Evolutionary conservation across 495 filamentous ascomycete species (phyloP).

Genomic region (Neurospora sublineolata): DNA sequence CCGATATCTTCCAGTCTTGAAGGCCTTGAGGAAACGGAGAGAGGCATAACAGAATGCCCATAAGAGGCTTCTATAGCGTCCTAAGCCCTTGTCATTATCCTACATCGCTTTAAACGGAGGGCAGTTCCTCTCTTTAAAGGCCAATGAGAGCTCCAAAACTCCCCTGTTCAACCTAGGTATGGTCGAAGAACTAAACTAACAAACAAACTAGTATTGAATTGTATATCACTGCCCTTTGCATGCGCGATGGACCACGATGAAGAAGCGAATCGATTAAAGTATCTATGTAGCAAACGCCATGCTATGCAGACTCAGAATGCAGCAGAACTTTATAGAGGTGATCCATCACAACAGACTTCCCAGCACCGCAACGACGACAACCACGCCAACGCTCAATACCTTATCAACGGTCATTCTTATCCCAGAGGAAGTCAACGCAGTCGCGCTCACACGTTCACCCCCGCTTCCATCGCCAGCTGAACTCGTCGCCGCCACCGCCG

Average conservation of each 20-base stretch:
- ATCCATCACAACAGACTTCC: neutral
- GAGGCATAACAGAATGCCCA: too few relatives aligned
- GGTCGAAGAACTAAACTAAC: too few relatives aligned
- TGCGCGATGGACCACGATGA: neutral
- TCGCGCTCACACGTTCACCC: neutral
- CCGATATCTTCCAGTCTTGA: too few relatives aligned
- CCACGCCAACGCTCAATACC: neutral
- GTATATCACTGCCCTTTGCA: too few relatives aligned
- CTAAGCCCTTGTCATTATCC: too few relatives aligned
- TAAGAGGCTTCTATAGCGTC: too few relatives aligned
- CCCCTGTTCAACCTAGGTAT: too few relatives aligned
- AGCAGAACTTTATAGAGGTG: neutral
- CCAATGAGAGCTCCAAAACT: too few relatives aligned
- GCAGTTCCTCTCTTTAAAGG: too few relatives aligned
- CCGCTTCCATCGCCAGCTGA: neutral
- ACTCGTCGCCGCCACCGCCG: neutral
- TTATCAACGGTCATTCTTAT: neutral
- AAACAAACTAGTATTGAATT: too few relatives aligned
- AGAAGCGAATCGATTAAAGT: neutral
- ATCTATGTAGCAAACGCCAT: neutral
- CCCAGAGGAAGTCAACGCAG: neutral
- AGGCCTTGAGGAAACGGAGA: too few relatives aligned
- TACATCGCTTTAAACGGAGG: too few relatives aligned
- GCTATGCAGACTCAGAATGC: neutral
- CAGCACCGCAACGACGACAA: neutral